Percentiles rank a stretch among this genome's conserved stretches.
These are phyloP conservation scores for Rhizopogon salebrosus DNA, from an alignment of 768 basidiomycete species.

Conservation along the genomic window DNA sequence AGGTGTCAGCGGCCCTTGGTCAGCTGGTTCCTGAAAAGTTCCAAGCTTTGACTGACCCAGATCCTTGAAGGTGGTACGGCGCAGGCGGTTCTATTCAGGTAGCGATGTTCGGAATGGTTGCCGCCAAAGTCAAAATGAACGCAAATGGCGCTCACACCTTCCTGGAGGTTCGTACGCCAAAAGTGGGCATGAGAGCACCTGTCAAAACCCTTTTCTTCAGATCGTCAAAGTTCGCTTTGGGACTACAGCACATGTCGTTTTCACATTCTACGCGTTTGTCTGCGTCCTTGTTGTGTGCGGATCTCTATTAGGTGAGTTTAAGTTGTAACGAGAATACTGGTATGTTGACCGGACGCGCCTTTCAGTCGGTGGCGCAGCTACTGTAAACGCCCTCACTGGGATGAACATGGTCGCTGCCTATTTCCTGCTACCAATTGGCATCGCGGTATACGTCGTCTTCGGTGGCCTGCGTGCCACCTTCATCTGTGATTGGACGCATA, in stretches of 20 bases:
- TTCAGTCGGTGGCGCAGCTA: slow-evolving; percentile 22
- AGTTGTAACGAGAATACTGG: background rate
- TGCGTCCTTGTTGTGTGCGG: slow-evolving; percentile 35
- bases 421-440: slow-evolving; percentile 26
- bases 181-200: no score
- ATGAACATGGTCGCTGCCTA: slow-evolving; percentile 28
- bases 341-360: background rate
- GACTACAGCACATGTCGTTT: slow-evolving; percentile 27
- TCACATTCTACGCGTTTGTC: slow-evolving; percentile 29
- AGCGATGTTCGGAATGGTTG: slow-evolving; percentile 32
- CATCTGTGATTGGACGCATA: slow-evolving; percentile 19
- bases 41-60: slow-evolving; percentile 1
- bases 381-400: slow-evolving; percentile 27
- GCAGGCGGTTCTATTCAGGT: slow-evolving; percentile 35
- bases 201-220: slow-evolving; percentile 6
- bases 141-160: slow-evolving; percentile 40
- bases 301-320: slow-evolving; percentile 26
- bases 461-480: slow-evolving; percentile 20
- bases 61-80: slow-evolving; percentile 27
- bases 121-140: slow-evolving; percentile 38
- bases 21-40: background rate
- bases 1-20: slow-evolving; percentile 34
- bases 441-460: slow-evolving; percentile 18
- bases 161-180: slow-evolving; percentile 24
- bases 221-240: slow-evolving; percentile 35